Evolutionary conservation across 2,329 filamentous ascomycete species (phyloP), one percentile per base, ranked within the genome.

Genomic region (Claviceps humidiphila): DNA sequence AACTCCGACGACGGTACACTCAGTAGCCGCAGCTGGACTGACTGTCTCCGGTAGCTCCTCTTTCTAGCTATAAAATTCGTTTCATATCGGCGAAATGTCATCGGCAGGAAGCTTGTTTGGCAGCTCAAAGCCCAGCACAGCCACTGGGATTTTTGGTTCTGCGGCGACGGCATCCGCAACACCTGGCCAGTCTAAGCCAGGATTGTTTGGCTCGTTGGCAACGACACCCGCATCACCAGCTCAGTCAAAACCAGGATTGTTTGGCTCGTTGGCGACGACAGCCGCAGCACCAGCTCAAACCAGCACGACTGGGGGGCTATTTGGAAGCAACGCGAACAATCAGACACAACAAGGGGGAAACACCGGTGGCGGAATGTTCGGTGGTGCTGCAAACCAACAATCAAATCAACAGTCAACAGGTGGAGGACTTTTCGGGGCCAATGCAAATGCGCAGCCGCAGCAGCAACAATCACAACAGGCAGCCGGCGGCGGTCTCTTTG

Each of bases 41-140:
- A 70, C 72, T 55, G 68, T 68, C 47, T 64, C 66, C 44, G 55
- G 57, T 49, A 56, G 59, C 58, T 51, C 57, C 46, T 56, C 57
- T 49, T 55, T 63, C 55, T 63, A 59, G 20, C 58, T 64, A 14
- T 54, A 62, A 38, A 50, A 58, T 54, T 57, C 63, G 16, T 30
- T 30, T 11, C 56, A 60, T 53, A 55, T 61, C 54, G 56, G 58
- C 62, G 60, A 51, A 52, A 69, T 70, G 60, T 63, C 69, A 47
- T 64, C 66, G 20, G 61, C 64, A 20, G 64, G 69, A 43, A 63
- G 68, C 49, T 57, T 72, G 34, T 71, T 71, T 56, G 68, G 67
- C 39, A 55, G 48, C 30, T 51, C 59, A 17, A 62, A 62, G 56
- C 59, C 57, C 30, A 64, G 63, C 52, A 52, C 60, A 34, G 55